phyloP scores from a whole-genome alignment of 2,329 filamentous ascomycete species.

The Monilinia aucupariae region DNA sequence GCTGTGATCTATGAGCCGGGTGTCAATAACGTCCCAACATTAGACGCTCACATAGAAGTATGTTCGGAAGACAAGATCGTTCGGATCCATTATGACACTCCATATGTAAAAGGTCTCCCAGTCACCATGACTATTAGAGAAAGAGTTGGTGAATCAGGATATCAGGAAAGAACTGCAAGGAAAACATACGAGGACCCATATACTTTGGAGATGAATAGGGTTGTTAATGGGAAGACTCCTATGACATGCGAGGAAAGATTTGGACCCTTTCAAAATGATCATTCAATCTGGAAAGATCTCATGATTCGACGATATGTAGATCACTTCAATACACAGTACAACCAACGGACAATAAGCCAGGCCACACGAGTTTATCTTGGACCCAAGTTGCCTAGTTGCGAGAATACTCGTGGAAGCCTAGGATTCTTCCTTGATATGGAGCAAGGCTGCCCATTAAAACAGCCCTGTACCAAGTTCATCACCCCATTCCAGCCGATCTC shows the following conservation, averaged over 20 bases:
- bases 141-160: slow-evolving; percentile 15
- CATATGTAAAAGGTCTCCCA: slow-evolving; percentile 51
- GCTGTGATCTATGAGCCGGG: slow-evolving; percentile 54
- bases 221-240: slow-evolving; percentile 28
- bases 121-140: slow-evolving; percentile 42
- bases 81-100: slow-evolving; percentile 50
- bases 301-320: not conserved
- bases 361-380: not conserved
- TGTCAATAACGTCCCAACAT: slow-evolving; percentile 46
- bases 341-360: not conserved
- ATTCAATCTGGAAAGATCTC: slow-evolving; percentile 15
- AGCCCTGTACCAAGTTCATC: not conserved
- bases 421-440: not conserved
- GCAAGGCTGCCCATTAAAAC: not conserved
- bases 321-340: not conserved
- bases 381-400: not conserved
- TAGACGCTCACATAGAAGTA: slow-evolving; percentile 49
- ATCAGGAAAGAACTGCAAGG: slow-evolving; percentile 19
- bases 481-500: not conserved
- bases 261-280: slow-evolving; percentile 26
- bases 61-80: slow-evolving; percentile 51
- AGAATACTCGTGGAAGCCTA: not conserved
- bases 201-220: slow-evolving; percentile 35
- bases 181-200: slow-evolving; percentile 43
- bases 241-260: slow-evolving; percentile 34